A percentile compares a stretch with the other conserved stretches of the same genome.
Conservation (phyloP, 108 stramenopile species). For the Hondaea fermentalgiana region DNA sequence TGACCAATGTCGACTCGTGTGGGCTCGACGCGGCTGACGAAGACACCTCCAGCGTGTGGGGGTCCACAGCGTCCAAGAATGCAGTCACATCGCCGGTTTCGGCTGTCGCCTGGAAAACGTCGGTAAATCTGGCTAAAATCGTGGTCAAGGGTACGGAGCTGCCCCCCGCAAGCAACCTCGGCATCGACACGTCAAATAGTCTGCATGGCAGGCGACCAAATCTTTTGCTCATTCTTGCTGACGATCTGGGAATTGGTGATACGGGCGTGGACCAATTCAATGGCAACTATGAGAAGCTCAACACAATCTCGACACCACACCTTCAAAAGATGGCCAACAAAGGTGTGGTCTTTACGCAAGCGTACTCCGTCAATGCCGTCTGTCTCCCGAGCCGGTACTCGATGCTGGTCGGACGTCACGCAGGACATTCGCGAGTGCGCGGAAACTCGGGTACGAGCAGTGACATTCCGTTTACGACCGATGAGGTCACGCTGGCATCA, state of each 20-base stretch:
- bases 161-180: not conserved
- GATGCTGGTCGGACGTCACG: not conserved
- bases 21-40: not conserved
- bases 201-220: not conserved
- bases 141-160: not conserved
- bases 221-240: slow-evolving; percentile 18
- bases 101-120: not conserved
- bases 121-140: not conserved
- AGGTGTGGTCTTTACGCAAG: slow-evolving; percentile 3
- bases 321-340: slow-evolving; percentile 19
- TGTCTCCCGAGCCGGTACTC: slow-evolving; percentile 17
- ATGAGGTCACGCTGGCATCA: not conserved
- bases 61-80: too few species aligned
- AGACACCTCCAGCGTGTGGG: too few species aligned
- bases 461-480: not conserved
- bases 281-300: not conserved
- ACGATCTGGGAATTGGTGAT: slow-evolving; percentile 23
- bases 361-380: not conserved
- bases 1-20: not conserved
- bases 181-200: not conserved
- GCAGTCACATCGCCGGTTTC: not conserved
- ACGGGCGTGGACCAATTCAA: not conserved
- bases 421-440: not conserved
- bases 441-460: not conserved
- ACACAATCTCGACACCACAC: not conserved